Evolutionary conservation across 2,329 filamentous ascomycete genomes (phyloP).

Genomic region (Didymella lethalis): DNA sequence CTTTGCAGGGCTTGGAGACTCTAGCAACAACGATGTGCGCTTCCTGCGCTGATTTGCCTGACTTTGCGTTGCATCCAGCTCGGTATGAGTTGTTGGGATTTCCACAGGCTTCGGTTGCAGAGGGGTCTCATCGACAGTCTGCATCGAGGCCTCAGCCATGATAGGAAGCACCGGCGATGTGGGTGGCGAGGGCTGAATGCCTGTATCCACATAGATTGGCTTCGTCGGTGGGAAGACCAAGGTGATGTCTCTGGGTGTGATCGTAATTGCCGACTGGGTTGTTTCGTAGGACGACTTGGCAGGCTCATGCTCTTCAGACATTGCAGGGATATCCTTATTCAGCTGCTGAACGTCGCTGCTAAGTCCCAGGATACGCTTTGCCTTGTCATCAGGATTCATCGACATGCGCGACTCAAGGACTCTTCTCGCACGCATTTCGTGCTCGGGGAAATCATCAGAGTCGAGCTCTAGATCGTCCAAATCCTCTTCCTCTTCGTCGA

Average conservation of each 20-base stretch:
- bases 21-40: constrained; percentile 60
- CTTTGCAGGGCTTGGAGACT: constrained; percentile 21
- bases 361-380: constrained; percentile 56
- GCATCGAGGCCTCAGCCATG: constrained; percentile 34
- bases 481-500: constrained; percentile 77
- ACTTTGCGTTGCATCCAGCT: constrained; percentile 75
- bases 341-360: constrained; percentile 39
- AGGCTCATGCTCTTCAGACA: constrained; percentile 35
- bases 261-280: constrained; percentile 32
- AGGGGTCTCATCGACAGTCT: constrained; percentile 34
- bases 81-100: constrained; percentile 20
- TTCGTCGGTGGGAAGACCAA: constrained; percentile 47
- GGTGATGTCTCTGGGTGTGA: constrained; percentile 38
- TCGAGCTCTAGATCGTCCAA: constrained; percentile 67
- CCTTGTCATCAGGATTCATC: constrained; percentile 54
- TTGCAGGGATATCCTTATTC: constrained; percentile 34
- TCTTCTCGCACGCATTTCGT: constrained; percentile 51
- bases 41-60: constrained; percentile 78
- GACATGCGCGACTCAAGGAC: constrained; percentile 53
- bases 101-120: constrained; percentile 37
- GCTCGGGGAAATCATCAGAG: constrained; percentile 65
- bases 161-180: constrained; percentile 68
- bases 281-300: constrained; percentile 35
- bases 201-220: constrained; percentile 73
- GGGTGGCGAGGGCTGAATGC: constrained; percentile 83